Conservation (phyloP, 78 protist genomes). For the Monosiga brevicollis region DNA sequence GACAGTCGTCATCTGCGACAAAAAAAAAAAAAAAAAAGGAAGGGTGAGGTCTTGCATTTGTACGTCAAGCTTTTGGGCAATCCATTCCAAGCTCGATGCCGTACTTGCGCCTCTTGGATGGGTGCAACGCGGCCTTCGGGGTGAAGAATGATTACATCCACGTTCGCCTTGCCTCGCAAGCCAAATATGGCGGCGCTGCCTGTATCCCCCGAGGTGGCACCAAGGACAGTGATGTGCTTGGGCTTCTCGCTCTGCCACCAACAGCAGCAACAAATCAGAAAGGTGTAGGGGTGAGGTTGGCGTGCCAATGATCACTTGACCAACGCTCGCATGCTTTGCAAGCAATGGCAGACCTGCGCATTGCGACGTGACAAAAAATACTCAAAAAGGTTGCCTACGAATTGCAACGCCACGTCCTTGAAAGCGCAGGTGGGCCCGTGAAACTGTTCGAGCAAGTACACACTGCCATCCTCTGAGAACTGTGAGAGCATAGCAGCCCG, state of each 20-base stretch:
- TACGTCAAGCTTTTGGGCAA: too few relatives aligned
- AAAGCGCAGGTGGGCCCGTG: conserved; percentile 74
- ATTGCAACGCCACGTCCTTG: conserved; percentile 77
- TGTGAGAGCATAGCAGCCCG: too few relatives aligned
- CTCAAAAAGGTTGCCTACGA: conserved; percentile 52
- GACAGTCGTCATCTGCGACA: conserved; percentile 56
- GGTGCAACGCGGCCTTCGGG: conserved; percentile 47
- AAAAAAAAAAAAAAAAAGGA: too few relatives aligned
- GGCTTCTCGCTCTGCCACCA: background rate
- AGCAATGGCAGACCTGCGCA: background rate
- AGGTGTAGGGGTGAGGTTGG: too few relatives aligned
- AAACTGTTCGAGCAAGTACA: conserved; percentile 41
- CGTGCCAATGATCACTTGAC: too few relatives aligned
- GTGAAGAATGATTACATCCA: conserved; percentile 52
- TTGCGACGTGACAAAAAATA: conserved; percentile 9
- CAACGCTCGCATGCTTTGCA: background rate
- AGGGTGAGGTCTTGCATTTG: too few relatives aligned
- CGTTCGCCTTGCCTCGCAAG: conserved; percentile 30
- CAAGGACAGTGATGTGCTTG: conserved; percentile 43
- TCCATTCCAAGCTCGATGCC: too few relatives aligned
- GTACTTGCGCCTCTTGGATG: conserved; percentile 28
- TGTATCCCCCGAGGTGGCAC: conserved; percentile 77
- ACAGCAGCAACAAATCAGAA: too few relatives aligned
- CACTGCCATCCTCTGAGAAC: too few relatives aligned
- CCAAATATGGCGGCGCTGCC: conserved; percentile 60